These are phyloP conservation scores for Cicer yamashitae DNA, from an alignment of 306 rosid genomes.

Conservation along the genomic window DNA sequence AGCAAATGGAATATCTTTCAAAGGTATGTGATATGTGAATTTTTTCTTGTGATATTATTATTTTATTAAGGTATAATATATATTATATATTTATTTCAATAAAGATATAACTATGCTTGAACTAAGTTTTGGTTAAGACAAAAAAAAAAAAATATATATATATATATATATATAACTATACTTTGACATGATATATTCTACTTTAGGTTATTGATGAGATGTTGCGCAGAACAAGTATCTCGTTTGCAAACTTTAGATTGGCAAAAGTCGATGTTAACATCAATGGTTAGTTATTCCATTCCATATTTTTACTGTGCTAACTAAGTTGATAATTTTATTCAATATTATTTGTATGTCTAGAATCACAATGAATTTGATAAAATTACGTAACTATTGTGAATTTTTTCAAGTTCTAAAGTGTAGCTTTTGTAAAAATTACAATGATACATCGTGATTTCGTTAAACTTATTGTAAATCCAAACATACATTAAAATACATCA, in stretches of 20 bases:
- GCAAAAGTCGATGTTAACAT: slow-evolving; percentile 65
- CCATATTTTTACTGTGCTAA: background rate
- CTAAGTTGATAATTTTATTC: background rate
- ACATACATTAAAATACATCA: background rate
- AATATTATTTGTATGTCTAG: too few relatives aligned
- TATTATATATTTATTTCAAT: too few relatives aligned
- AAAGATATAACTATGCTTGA: too few relatives aligned
- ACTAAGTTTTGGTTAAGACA: too few relatives aligned
- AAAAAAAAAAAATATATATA: too few relatives aligned
- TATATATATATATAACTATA: background rate
- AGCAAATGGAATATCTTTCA: slow-evolving; percentile 66
- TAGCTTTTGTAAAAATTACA: too few relatives aligned
- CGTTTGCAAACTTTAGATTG: slow-evolving; percentile 60
- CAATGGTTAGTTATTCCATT: slow-evolving; percentile 50
- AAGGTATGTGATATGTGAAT: slow-evolving; percentile 46
- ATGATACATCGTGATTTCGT: too few relatives aligned
- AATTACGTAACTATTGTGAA: too few relatives aligned
- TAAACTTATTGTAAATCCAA: too few relatives aligned
- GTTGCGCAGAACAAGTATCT: slow-evolving; percentile 59
- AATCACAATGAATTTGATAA: too few relatives aligned
- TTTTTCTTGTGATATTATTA: background rate
- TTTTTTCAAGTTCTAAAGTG: too few relatives aligned
- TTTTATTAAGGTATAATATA: background rate
- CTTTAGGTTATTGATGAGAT: slow-evolving; percentile 69
- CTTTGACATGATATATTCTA: background rate